Conservation (phyloP, 371 early-diverging fungal species). For the Haplosporangium sp. region DNA sequence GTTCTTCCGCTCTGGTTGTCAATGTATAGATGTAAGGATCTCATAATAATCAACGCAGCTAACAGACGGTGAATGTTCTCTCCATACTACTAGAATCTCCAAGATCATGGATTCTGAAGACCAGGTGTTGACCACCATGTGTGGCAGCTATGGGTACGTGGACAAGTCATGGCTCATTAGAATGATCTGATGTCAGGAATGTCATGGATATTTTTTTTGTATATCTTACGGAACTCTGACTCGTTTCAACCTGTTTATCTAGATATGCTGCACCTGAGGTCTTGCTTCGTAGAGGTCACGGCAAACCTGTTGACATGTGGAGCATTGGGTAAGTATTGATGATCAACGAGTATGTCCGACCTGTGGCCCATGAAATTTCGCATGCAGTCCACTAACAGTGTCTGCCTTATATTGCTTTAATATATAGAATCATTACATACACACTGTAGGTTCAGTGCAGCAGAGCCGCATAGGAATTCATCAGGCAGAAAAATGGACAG, state of each 20-base stretch:
- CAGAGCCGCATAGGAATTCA: no score
- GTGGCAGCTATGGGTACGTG: conserved; percentile 74
- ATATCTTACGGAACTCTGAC: no score
- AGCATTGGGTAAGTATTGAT: conserved; percentile 72
- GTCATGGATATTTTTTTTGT: conserved; percentile 1
- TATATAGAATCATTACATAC: conserved; percentile 72
- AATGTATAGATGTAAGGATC: no score
- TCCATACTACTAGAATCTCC: conserved; percentile 61
- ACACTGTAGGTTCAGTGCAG: conserved; percentile 68
- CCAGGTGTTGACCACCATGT: conserved; percentile 64
- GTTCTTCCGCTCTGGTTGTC: no score
- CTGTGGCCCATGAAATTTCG: neutral
- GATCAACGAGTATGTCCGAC: no score
- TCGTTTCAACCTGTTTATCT: neutral
- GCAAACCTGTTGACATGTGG: conserved; percentile 89
- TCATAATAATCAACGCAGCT: no score
- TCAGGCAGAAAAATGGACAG: no score
- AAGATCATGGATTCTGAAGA: conserved; percentile 62
- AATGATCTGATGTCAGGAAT: conserved; percentile 14
- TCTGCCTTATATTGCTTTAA: no score
- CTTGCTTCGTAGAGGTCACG: conserved; percentile 74
- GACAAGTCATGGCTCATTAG: no score
- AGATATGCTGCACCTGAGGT: conserved; percentile 86
- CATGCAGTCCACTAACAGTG: neutral
- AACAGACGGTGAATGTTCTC: no score